Evolutionary conservation across 2,329 filamentous ascomycete genomes (phyloP), one percentile per base, ranked within the genome.

Genomic region (Aspergillus luchuensis): DNA sequence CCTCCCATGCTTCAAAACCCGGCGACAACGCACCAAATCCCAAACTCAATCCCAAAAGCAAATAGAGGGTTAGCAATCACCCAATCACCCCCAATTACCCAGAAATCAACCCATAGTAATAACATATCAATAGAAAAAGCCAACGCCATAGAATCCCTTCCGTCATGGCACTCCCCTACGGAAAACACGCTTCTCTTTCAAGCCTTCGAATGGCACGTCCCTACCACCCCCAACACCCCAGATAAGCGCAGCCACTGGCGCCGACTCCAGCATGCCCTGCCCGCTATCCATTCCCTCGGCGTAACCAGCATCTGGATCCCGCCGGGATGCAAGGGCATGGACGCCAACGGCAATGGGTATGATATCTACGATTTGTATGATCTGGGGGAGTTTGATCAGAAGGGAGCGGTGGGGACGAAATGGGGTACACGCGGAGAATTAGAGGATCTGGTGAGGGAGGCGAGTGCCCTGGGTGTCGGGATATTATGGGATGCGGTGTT

Each of bases 161-260:
- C 66, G 25, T 71, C 72, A 62, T 74, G 71, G 72, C 63, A 64
- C 43, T 60, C 69, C 6, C 63, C 66, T 15, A 41, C 13, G 10
- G 68, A 74, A 50, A 76, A 76, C 50, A 54, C 56, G 15, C 84
- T 85, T 55, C 84, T 91, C 76, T 82, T 91, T 66, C 87, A 91
- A 73, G 85, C 80, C 13, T 91, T 90, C 71, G 89, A 91, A 78
- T 91, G 89, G 89, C 87, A 91, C 70, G 81, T 85, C 5, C 86
- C 87, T 5, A 81, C 82, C 48, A 36, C 33, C 33, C 33, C 33
- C 33, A 36, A 36, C 33, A 36, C 33, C 33, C 10, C 33, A 5
- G 83, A 87, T 64, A 74, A 82, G 52, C 76, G 80, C 33, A 36
- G 4, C 53, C 87, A 90, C 74, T 90, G 85, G 83, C 74, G 78